phyloP scores from a whole-genome alignment of 1,139 yeast genomes.

The Kodamaea anthophila region DNA sequence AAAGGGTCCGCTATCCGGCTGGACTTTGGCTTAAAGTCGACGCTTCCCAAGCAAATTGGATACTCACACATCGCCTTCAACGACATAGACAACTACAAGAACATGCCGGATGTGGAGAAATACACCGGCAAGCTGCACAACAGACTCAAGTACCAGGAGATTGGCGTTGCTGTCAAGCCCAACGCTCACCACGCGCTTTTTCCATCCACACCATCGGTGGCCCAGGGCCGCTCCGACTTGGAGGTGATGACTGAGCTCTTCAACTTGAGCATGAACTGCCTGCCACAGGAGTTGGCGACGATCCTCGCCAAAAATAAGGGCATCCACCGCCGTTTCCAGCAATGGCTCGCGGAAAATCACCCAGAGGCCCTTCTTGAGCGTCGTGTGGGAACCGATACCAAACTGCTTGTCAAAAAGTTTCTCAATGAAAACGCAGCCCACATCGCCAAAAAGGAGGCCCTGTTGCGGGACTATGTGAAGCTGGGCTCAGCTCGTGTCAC shows the following conservation, averaged over 20 bases:
- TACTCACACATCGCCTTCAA: conserved; percentile 38
- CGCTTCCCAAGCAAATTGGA: conserved; percentile 41
- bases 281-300: conserved; percentile 22
- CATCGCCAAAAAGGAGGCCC: conserved; percentile 16
- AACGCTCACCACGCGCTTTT: conserved; percentile 18
- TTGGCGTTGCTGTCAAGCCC: conserved; percentile 32
- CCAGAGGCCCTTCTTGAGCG: conserved; percentile 25
- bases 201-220: conserved; percentile 19
- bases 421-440: conserved; percentile 14
- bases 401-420: conserved; percentile 24
- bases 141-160: conserved; percentile 39
- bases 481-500: conserved; percentile 10
- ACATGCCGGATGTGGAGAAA: conserved; percentile 46
- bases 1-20: conserved; percentile 38
- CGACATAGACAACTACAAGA: conserved; percentile 37
- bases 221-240: conserved; percentile 3
- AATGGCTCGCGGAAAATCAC: conserved; percentile 29
- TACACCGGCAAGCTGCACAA: conserved; percentile 35
- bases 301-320: conserved; percentile 29
- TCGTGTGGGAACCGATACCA: conserved; percentile 10
- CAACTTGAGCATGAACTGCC: conserved; percentile 24
- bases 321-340: conserved; percentile 26
- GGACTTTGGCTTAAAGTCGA: conserved; percentile 39
- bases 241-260: conserved; percentile 24
- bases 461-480: conserved; percentile 19